Evolutionary conservation across 805 yeast genomes (phyloP).

Genomic region (Maudiozyma barnettii): DNA sequence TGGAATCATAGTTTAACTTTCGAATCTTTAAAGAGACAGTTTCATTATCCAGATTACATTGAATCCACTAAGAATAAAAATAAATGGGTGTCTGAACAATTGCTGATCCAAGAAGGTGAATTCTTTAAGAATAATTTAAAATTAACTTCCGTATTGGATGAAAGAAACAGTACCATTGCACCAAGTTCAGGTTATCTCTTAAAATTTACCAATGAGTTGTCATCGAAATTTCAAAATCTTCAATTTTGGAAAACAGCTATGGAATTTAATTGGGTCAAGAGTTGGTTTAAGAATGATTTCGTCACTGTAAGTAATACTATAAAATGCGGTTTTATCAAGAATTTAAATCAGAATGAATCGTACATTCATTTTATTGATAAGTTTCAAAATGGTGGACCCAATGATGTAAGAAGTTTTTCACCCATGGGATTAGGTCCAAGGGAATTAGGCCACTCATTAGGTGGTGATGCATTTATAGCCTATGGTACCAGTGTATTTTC

Average conservation of each 20-base stretch:
- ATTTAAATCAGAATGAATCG: slow-evolving; percentile 26
- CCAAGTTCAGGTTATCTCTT: slow-evolving; percentile 39
- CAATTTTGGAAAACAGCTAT: slow-evolving; percentile 23
- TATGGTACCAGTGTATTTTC: slow-evolving; percentile 51
- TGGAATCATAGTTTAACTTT: slow-evolving; percentile 6
- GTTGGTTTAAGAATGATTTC: slow-evolving; percentile 21
- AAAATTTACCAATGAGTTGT: slow-evolving; percentile 37
- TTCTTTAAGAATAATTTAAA: slow-evolving; percentile 48
- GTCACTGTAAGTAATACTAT: slow-evolving; percentile 40
- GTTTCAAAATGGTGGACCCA: slow-evolving; percentile 75
- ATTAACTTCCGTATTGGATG: slow-evolving; percentile 33
- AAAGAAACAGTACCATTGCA: slow-evolving; percentile 33
- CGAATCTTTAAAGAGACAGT: slow-evolving; percentile 28
- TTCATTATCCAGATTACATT: slow-evolving; percentile 16
- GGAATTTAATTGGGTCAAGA: slow-evolving; percentile 22
- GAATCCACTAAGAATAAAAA: slow-evolving; percentile 28
- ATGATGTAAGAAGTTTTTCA: slow-evolving; percentile 61
- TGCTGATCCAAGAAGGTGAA: slow-evolving; percentile 53
- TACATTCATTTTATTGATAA: slow-evolving; percentile 61
- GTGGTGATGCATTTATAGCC: slow-evolving; percentile 56
- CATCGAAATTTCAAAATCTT: slow-evolving; percentile 14
- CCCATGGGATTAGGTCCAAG: slow-evolving; percentile 59
- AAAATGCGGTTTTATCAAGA: slow-evolving; percentile 48
- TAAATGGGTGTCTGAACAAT: slow-evolving; percentile 42
- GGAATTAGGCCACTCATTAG: slow-evolving; percentile 45